These are phyloP conservation scores for Pythium graminicola DNA, from an alignment of 352 stramenopile species.

Conservation along the genomic window DNA sequence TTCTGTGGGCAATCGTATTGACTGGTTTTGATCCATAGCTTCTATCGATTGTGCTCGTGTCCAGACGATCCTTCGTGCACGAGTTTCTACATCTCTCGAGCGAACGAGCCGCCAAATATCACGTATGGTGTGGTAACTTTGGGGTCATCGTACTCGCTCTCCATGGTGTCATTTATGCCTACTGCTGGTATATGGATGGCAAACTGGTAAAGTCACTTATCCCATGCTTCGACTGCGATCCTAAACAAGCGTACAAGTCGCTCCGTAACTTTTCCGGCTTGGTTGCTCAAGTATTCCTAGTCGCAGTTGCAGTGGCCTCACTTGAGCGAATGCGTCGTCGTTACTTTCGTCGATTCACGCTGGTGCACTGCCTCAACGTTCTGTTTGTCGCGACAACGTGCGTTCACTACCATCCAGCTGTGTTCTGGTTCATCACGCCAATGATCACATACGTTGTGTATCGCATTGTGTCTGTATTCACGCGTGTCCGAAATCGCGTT, in stretches of 20 bases:
- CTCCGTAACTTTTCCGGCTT: conserved; percentile 59
- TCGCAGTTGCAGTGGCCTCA: conserved; percentile 37
- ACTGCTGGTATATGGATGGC: conserved; percentile 44
- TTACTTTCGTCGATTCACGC: conserved; percentile 49
- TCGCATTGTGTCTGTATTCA: conserved; percentile 40
- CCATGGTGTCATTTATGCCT: conserved; percentile 49
- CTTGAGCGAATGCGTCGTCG: conserved; percentile 43
- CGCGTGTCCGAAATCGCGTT: conserved; percentile 6
- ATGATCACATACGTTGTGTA: conserved; percentile 60
- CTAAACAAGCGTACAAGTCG: conserved; percentile 45
- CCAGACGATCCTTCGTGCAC: conserved; percentile 60
- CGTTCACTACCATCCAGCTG: conserved; percentile 63
- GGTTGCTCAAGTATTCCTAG: conserved; percentile 37
- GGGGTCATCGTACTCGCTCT: conserved; percentile 34
- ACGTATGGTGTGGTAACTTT: conserved; percentile 57
- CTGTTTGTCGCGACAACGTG: conserved; percentile 40
- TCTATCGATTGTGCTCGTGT: conserved; percentile 53
- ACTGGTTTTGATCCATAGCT: too few species aligned
- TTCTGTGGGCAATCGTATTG: background rate
- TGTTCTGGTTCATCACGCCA: conserved; percentile 49
- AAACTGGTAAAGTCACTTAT: conserved; percentile 49
- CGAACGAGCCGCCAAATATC: conserved; percentile 51
- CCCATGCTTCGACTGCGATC: conserved; percentile 39
- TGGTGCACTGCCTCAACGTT: conserved; percentile 45
- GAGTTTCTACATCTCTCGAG: conserved; percentile 44